Evolutionary conservation across 2,329 filamentous ascomycete species (phyloP).

Genomic region (Aspergillus bombycis): DNA sequence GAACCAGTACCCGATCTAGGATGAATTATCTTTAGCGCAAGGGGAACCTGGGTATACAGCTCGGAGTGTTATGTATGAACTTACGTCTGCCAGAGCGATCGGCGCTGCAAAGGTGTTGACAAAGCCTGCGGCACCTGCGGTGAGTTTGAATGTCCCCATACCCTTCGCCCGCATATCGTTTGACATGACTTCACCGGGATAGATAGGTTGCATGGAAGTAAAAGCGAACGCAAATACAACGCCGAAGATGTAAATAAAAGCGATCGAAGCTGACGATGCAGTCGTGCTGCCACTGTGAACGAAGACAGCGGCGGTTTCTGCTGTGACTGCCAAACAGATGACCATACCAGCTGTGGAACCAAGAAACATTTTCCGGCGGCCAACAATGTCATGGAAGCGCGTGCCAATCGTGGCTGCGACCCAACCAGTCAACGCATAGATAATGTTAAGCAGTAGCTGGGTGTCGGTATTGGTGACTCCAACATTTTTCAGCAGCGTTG

Average conservation of each 20-base stretch:
- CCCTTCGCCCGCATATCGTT: slow-evolving; percentile 61
- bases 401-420: slow-evolving; percentile 2
- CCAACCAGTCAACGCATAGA: too few relatives aligned
- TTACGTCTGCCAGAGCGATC: slow-evolving; percentile 12
- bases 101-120: slow-evolving; percentile 15
- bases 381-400: slow-evolving; percentile 15
- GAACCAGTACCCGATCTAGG: slow-evolving; percentile 18
- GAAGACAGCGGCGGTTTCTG: neutral
- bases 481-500: too few relatives aligned
- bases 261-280: slow-evolving; percentile 42
- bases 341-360: slow-evolving; percentile 13
- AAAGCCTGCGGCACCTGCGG: slow-evolving; percentile 14
- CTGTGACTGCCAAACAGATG: slow-evolving; percentile 15
- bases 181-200: slow-evolving; percentile 58
- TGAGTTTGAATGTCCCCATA: slow-evolving; percentile 46
- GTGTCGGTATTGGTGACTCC: too few relatives aligned
- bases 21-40: neutral
- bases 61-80: neutral
- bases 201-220: slow-evolving; percentile 53
- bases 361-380: slow-evolving; percentile 15
- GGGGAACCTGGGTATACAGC: neutral
- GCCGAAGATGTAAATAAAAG: slow-evolving; percentile 60
- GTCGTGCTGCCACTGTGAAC: too few relatives aligned
- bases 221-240: slow-evolving; percentile 51
- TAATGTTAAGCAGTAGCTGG: too few relatives aligned